Conservation (phyloP, 163 green algal species). For the Volvox carteri region DNA sequence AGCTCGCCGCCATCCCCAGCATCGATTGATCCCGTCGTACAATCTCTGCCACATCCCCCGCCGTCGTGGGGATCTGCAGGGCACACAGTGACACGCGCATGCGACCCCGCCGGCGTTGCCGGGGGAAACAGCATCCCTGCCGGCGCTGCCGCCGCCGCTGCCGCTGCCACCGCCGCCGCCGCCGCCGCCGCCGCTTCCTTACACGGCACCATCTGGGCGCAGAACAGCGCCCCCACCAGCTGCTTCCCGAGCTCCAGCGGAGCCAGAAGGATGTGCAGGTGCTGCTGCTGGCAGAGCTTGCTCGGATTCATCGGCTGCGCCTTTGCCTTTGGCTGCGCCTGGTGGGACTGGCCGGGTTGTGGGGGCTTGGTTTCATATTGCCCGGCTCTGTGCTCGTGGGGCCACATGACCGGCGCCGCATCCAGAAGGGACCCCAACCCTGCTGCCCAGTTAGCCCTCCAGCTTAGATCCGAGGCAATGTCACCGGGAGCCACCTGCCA, state of each 20-base stretch:
- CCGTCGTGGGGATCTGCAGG: no score
- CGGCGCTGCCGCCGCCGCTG: not conserved
- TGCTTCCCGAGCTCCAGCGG: not conserved
- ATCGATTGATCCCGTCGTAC: no score
- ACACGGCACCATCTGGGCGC: not conserved
- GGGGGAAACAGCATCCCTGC: not conserved
- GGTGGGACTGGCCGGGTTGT: no score
- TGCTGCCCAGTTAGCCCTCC: not conserved
- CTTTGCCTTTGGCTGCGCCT: no score
- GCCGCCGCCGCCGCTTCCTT: not conserved
- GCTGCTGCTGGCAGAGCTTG: not conserved
- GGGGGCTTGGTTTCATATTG: no score
- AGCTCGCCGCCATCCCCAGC: no score
- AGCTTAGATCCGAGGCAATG: no score
- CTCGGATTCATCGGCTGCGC: no score
- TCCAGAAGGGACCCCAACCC: not conserved
- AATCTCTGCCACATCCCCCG: no score
- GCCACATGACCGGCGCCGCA: not conserved
- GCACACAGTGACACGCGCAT: no score
- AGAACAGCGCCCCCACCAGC: constrained; percentile 11
- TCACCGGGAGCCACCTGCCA: no score
- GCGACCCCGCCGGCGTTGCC: not conserved
- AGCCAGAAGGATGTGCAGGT: not conserved
- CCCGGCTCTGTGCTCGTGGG: no score
- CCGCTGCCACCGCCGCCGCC: not conserved